Conservation (phyloP, 805 yeast species). For the Tetrapisispora phaffii region DNA sequence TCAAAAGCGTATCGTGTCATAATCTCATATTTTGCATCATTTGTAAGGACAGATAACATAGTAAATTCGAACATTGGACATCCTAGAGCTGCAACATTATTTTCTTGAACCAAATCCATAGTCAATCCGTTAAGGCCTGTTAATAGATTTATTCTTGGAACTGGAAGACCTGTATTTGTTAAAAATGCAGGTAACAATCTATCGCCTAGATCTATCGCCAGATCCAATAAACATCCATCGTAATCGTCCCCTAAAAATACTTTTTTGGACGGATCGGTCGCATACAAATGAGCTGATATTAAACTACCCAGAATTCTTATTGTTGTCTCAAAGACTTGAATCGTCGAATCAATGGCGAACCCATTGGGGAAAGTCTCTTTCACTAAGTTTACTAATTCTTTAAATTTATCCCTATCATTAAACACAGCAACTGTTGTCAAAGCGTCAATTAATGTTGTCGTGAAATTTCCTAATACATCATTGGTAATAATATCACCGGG, state of each 20-base stretch:
- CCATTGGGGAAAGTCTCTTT: conserved; percentile 23
- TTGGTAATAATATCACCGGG: conserved; percentile 49
- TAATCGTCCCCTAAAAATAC: conserved; percentile 38
- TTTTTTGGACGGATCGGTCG: conserved; percentile 36
- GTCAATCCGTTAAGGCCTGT: conserved; percentile 35
- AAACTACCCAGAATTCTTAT: conserved; percentile 79
- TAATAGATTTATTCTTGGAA: conserved; percentile 65
- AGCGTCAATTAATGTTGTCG: conserved; percentile 69
- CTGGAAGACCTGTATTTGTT: conserved; percentile 56
- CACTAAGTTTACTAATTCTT: conserved; percentile 35
- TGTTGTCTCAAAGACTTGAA: conserved; percentile 82
- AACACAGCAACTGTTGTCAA: conserved; percentile 70
- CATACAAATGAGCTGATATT: conserved; percentile 66
- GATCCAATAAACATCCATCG: conserved; percentile 57
- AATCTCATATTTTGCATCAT: conserved; percentile 59
- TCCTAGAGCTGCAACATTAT: conserved; percentile 83
- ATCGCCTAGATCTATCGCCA: conserved; percentile 70
- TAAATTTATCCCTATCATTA: conserved; percentile 51
- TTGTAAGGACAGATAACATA: conserved; percentile 61
- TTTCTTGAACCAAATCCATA: conserved; percentile 41
- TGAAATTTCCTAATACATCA: conserved; percentile 78
- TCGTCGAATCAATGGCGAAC: conserved; percentile 56
- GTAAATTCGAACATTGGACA: conserved; percentile 76
- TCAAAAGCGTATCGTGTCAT: conserved; percentile 54
- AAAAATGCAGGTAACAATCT: conserved; percentile 62